A percentile compares a stretch with the other conserved stretches of the same genome.
These are phyloP conservation scores for Mycoemilia scoparia DNA, from an alignment of 192 early-diverging fungal genomes.

Conservation along the genomic window DNA sequence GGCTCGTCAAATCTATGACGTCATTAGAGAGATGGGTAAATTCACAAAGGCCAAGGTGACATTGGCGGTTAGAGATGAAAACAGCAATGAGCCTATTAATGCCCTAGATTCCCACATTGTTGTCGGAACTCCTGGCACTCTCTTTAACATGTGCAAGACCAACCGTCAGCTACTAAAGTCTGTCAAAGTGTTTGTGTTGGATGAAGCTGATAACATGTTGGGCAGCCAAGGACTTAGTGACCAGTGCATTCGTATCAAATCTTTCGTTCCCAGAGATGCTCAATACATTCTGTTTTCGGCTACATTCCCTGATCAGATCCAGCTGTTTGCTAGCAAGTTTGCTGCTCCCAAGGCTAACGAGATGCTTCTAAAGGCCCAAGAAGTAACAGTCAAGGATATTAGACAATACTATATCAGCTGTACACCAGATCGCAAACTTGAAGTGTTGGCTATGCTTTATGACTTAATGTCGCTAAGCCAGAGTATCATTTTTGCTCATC, in stretches of 20 bases:
- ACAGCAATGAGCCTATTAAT: conserved; percentile 23
- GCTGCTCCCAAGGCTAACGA: conserved; percentile 76
- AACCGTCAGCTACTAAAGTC: conserved; percentile 36
- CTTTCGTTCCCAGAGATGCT: conserved; percentile 43
- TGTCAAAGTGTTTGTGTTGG: conserved; percentile 76
- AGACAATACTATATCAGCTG: conserved; percentile 98
- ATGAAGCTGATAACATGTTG: conserved; percentile 98
- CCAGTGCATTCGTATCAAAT: conserved; percentile 70
- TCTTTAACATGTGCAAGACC: conserved; percentile 52
- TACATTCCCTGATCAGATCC: conserved; percentile 69
- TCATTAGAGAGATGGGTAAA: conserved; percentile 78
- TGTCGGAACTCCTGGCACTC: conserved; percentile 89
- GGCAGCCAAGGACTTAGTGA: conserved; percentile 71
- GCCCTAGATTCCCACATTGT: conserved; percentile 63
- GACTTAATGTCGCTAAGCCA: conserved; percentile 81
- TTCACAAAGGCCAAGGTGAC: conserved; percentile 57
- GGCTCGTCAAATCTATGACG: conserved; percentile 86
- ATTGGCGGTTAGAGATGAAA: conserved; percentile 70
- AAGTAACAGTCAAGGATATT: conserved; percentile 84
- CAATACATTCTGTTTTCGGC: conserved; percentile 93
- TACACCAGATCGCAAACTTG: conserved; percentile 60
- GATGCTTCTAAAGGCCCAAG: conserved; percentile 67
- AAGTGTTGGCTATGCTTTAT: conserved; percentile 50
- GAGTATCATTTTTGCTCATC: conserved; percentile 88
- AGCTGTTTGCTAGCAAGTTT: conserved; percentile 56